Evolutionary conservation across 163 green algal species (phyloP).

Genomic region (Prototheca stagnorum): DNA sequence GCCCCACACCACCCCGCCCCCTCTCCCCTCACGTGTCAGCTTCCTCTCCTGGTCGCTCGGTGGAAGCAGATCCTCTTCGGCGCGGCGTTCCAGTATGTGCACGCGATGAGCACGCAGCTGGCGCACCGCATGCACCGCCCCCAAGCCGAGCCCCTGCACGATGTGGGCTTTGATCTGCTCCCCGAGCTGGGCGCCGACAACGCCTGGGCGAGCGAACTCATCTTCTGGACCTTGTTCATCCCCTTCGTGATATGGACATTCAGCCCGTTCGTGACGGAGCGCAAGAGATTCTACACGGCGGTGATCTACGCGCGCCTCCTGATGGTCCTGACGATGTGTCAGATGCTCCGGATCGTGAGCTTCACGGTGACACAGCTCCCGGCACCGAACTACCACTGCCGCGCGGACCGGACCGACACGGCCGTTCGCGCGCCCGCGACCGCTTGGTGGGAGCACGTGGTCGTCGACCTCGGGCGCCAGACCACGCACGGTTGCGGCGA

Average conservation of each 20-base stretch:
- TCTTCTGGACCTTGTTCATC: constrained; percentile 61
- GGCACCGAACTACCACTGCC: constrained; percentile 72
- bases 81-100: constrained; percentile 73
- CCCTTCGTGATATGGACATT: constrained; percentile 75
- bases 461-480: constrained; percentile 48
- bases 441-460: constrained; percentile 54
- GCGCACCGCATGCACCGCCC: constrained; percentile 68
- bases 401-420: constrained; percentile 21
- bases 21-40: constrained; percentile 25
- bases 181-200: constrained; percentile 55
- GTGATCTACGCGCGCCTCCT: constrained; percentile 67
- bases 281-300: constrained; percentile 75
- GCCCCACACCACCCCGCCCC: background rate
- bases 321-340: constrained; percentile 72
- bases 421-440: constrained; percentile 29
- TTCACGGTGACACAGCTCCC: constrained; percentile 71
- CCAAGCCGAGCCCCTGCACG: constrained; percentile 42
- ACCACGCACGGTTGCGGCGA: constrained; percentile 71
- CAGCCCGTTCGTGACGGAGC: constrained; percentile 55
- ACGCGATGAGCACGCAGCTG: constrained; percentile 79
- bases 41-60: constrained; percentile 49
- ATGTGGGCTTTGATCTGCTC: constrained; percentile 62
- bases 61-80: constrained; percentile 69
- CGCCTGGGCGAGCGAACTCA: constrained; percentile 63
- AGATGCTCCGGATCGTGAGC: constrained; percentile 70